A percentile compares a stretch with the other conserved stretches of the same genome.
Evolutionary conservation across 208 protist species (phyloP).

Genomic region (Trypanosoma scelopori): DNA sequence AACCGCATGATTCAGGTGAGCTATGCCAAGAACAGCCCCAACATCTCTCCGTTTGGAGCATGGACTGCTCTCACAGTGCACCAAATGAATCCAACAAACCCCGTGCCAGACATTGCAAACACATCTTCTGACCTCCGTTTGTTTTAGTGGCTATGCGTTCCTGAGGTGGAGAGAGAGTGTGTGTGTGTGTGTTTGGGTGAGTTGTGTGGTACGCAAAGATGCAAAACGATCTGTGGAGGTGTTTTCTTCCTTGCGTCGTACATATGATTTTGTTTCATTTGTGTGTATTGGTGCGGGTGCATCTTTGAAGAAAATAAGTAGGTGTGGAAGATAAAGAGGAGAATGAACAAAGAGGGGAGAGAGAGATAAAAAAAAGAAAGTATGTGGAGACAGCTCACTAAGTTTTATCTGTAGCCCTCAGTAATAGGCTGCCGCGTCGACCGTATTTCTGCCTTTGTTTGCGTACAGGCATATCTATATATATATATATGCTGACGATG

Average conservation of each 20-base stretch:
- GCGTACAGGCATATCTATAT: not conserved
- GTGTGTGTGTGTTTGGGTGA: not conserved
- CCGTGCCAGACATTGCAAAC: conserved; percentile 74
- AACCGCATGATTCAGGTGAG: conserved; percentile 88
- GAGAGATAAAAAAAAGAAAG: too few relatives aligned
- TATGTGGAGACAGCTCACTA: too few relatives aligned
- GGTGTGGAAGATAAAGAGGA: conserved; percentile 1
- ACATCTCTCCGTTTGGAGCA: conserved; percentile 83
- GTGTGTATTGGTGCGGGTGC: conserved; percentile 4
- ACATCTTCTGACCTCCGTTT: conserved; percentile 26
- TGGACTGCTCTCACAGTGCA: conserved; percentile 78
- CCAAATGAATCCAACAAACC: conserved; percentile 83
- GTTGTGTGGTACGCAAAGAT: not conserved
- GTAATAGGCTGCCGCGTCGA: too few relatives aligned
- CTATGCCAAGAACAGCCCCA: conserved; percentile 88
- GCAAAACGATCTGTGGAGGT: not conserved
- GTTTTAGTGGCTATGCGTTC: conserved; percentile 29
- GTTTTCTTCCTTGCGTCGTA: conserved; percentile 29
- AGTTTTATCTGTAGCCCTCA: too few relatives aligned
- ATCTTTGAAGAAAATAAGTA: not conserved
- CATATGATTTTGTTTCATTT: not conserved
- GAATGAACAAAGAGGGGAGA: not conserved
- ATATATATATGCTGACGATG: not conserved
- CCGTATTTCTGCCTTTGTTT: not conserved
- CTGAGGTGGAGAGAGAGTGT: not conserved